Base-by-base conservation (phyloP, 1,284 basidiomycete genomes). In the Albatrellus sp. region DNA sequence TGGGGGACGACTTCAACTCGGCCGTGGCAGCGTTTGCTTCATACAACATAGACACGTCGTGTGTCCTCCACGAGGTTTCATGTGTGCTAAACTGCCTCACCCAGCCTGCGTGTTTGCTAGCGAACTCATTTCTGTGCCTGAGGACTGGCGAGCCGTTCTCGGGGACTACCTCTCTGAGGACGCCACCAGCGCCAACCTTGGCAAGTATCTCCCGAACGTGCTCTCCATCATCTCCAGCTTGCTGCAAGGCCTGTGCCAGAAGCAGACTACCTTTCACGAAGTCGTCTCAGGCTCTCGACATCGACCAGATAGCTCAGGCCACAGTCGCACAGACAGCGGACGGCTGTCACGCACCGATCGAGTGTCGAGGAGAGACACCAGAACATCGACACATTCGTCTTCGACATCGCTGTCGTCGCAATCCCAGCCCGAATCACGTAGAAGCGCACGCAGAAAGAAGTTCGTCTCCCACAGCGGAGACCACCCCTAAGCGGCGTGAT, bases 1-100 rank as follows among this genome's bases (percentile, higher is more conserved):
- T 98, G 14, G 94, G 94, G 16, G 98, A 98, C 62, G 93, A 97
- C 58, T 98, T 98, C 69, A 97, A 97, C 60, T 77, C 81, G 14
- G 92, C 92, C 20, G 89, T 93, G 33, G 75, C 82, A 43, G 90
- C 93, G 1, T 98, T 98, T 61, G 73, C 75, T 9, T 70, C 75
- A 17, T 91, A 84, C 52, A 81, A 84, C 44, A 96, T 98, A 54
- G 80, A 88, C 51, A 97, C 97, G 84, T 72, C 72, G 92, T 94
- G 62, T 65, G 88, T 75, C 14, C 39, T 36, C 36, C 47, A 49
- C 36, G 24, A 33, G 28, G 30, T 16, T 31, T 14, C n/a, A 24
- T 11, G 19, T 48, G 48, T 45, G 40, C 47, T 37, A 43, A 13
- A 40, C 46, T 3, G 20, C 36, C 34, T 45, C 43, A 24, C 40